phyloP scores from a whole-genome alignment of 2,329 filamentous ascomycete species.

The Fusarium albosuccineum region DNA sequence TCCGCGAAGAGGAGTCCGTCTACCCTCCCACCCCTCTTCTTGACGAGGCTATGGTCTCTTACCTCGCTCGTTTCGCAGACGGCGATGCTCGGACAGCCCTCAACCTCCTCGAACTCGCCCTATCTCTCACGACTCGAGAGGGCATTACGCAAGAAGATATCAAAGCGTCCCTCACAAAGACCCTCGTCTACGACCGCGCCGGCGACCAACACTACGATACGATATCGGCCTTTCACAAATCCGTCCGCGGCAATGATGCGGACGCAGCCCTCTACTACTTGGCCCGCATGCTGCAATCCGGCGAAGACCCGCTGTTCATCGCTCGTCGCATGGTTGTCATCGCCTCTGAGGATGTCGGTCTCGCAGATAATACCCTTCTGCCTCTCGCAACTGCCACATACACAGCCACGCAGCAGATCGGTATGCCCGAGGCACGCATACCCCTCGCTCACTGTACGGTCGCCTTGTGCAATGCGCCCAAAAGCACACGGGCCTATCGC shows the following conservation, averaged over 20 bases:
- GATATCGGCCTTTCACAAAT: conserved; percentile 97
- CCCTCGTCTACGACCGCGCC: conserved; percentile 92
- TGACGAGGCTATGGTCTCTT: conserved; percentile 81
- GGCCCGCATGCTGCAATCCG: conserved; percentile 93
- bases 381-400: conserved; percentile 88
- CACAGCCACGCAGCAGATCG: conserved; percentile 90
- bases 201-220: conserved; percentile 98
- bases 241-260: conserved; percentile 86
- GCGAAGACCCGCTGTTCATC: conserved; percentile 93
- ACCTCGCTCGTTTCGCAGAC: conserved; percentile 88
- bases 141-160: conserved; percentile 80
- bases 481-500: conserved; percentile 89
- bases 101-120: conserved; percentile 90
- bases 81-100: conserved; percentile 94
- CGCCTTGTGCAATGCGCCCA: conserved; percentile 83
- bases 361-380: conserved; percentile 88
- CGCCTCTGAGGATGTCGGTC: conserved; percentile 91
- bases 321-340: conserved; percentile 95
- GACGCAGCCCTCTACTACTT: conserved; percentile 96
- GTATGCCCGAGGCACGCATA: conserved; percentile 94
- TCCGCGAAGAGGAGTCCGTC: conserved; percentile 69
- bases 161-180: conserved; percentile 88
- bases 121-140: conserved; percentile 73
- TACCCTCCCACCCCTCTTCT: conserved; percentile 68
- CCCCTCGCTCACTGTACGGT: conserved; percentile 89